phyloP scores from a whole-genome alignment of 1,139 yeast genomes.

The Tardiomyces digboiensis region DNA sequence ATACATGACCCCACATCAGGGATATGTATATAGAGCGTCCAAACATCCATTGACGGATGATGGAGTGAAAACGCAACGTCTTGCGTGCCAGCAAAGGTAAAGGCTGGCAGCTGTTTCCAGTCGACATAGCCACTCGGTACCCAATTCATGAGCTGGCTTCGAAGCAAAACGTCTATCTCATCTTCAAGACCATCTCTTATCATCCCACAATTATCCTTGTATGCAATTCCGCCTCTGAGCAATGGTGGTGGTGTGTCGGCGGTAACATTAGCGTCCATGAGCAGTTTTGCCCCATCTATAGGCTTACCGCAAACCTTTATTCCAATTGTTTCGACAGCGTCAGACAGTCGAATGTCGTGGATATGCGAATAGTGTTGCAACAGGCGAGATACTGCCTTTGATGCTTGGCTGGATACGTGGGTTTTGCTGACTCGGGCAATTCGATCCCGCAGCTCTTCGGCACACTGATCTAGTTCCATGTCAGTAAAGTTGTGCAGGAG shows the following conservation, averaged over 20 bases:
- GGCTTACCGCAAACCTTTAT: not conserved
- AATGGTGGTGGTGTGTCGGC: not conserved
- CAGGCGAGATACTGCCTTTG: not conserved
- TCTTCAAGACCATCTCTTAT: not conserved
- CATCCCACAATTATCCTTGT: not conserved
- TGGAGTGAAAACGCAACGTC: not conserved
- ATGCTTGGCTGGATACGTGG: not conserved
- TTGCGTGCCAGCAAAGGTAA: not conserved
- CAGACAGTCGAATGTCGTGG: not conserved
- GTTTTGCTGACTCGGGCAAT: not conserved
- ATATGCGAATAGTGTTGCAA: not conserved
- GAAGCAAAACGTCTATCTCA: not conserved
- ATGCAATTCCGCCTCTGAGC: not conserved
- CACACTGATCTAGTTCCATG: not conserved
- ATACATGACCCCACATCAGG: not conserved
- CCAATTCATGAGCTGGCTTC: not conserved
- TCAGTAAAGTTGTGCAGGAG: not conserved
- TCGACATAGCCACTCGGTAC: not conserved
- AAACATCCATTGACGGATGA: not conserved
- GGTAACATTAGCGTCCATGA: not conserved
- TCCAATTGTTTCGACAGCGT: not conserved
- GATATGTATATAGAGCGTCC: not conserved
- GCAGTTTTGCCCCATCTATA: not conserved
- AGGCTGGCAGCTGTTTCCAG: not conserved
- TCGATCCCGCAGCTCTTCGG: not conserved